Evolutionary conservation across 2,329 filamentous ascomycete genomes (phyloP), one percentile per base, ranked within the genome.

Genomic region (Fusarium nurragi): DNA sequence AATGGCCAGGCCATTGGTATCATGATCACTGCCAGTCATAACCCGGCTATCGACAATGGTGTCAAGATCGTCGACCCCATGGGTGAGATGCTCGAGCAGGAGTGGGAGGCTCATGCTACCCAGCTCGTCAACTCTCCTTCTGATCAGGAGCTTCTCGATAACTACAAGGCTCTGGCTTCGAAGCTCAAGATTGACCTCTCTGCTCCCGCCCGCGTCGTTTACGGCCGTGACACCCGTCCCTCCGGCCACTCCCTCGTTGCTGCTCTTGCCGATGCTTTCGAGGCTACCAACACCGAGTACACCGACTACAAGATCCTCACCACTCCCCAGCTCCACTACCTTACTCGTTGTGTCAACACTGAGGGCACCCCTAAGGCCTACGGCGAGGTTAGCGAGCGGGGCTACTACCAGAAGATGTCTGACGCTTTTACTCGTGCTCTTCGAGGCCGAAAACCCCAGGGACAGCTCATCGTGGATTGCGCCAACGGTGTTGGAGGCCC

Each of bases 271-370:
- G 90, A 92, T 73, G 92, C 92, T 18, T 83, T 98, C 65, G 88
- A 90, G 60, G 92, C 92, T 48, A 90, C 90, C 43, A 86, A 86
- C 54, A 88, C 90, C 52, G 87, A 92, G 60, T 90, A 87, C 74
- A 88, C 88, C 74, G 94, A 98, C 82, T 94, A 89, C 81, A 95
- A 94, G 79, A 89, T 94, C 75, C 84, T 97, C 73, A 98, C 95
- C 13, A 99, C 95, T 5, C 95, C 95, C n/a, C 95, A 98, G 80
- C 86, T 99, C 57, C 95, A 99, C 82, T 99, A 99, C 79, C 84
- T 98, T 66, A 94, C 94, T 28, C 92, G 95, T 67, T 97, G 94
- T 78, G 87, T 93, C 79, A 99, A 99, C 81, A 98, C 94, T 1
- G 86, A 95, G 72, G 92, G 91, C 61, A 96, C 92, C 3, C 89